Evolutionary conservation across 1,139 yeast species (phyloP).

Genomic region (Saccharomyces hybrid): DNA sequence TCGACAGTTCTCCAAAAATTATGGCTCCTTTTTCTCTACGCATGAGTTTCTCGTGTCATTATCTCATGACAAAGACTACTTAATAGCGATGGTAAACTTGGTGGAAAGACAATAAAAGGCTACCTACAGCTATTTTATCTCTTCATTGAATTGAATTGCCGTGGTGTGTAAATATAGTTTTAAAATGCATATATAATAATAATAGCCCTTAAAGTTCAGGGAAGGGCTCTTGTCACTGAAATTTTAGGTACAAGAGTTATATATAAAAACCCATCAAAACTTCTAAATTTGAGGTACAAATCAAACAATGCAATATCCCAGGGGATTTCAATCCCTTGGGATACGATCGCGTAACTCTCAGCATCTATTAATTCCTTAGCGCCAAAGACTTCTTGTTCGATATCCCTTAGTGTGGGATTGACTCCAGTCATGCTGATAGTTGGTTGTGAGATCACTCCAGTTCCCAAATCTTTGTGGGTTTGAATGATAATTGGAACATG

Average conservation of each 20-base stretch:
- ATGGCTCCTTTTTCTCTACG: background rate
- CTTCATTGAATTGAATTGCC: background rate
- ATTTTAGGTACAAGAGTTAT: slow-evolving; percentile 23
- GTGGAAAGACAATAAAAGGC: background rate
- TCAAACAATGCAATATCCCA: slow-evolving; percentile 41
- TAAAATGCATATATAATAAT: background rate
- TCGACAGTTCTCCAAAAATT: slow-evolving; percentile 10
- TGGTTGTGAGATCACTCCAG: background rate
- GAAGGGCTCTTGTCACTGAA: background rate
- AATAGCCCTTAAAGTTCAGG: background rate
- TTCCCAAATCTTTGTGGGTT: background rate
- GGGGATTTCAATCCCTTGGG: slow-evolving; percentile 60
- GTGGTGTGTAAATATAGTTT: background rate
- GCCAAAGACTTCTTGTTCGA: slow-evolving; percentile 16
- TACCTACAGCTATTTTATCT: background rate
- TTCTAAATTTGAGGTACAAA: slow-evolving; percentile 47
- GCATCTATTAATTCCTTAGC: slow-evolving; percentile 12
- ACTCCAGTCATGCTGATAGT: background rate
- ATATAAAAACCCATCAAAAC: slow-evolving; percentile 74
- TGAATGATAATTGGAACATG: slow-evolving; percentile 56
- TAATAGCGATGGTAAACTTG: slow-evolving; percentile 14
- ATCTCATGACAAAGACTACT: slow-evolving; percentile 28
- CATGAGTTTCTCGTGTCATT: slow-evolving; percentile 20
- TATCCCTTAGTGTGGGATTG: slow-evolving; percentile 35
- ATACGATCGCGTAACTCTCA: slow-evolving; percentile 35